These are phyloP conservation scores for Collybia mongolica DNA, from an alignment of 768 basidiomycete genomes.

Conservation along the genomic window DNA sequence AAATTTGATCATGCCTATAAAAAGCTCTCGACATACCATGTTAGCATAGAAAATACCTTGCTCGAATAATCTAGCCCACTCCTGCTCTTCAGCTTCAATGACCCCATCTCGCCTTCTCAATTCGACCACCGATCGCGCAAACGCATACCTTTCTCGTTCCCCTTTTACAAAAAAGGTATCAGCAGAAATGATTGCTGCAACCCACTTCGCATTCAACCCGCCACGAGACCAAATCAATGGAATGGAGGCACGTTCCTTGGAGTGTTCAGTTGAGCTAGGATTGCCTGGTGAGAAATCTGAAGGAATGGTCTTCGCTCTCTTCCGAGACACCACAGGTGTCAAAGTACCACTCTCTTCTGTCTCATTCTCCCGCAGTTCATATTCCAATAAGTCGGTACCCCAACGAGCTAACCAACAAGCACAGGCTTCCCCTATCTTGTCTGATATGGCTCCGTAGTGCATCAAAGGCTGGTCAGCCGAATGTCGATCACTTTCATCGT, in stretches of 20 bases:
- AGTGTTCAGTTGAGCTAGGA: neutral
- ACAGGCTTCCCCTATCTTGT: conserved; percentile 90
- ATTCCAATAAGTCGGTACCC: conserved; percentile 74
- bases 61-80: conserved; percentile 70
- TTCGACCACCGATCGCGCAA: conserved; percentile 76
- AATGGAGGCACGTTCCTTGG: conserved; percentile 18
- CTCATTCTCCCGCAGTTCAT: conserved; percentile 46
- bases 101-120: conserved; percentile 58
- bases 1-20: neutral
- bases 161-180: conserved; percentile 78
- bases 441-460: conserved; percentile 84
- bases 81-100: conserved; percentile 60
- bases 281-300: conserved; percentile 7
- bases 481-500: conserved; percentile 12
- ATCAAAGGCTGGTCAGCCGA: conserved; percentile 38
- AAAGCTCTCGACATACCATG: conserved; percentile 55
- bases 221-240: conserved; percentile 73
- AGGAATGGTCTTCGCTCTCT: conserved; percentile 19
- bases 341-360: conserved; percentile 10
- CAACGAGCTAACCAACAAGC: conserved; percentile 87
- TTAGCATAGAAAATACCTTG: conserved; percentile 83
- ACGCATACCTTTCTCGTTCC: conserved; percentile 78
- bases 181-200: conserved; percentile 69
- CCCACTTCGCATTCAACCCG: conserved; percentile 73
- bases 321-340: conserved; percentile 12